These are phyloP conservation scores for Aspergillus phoenicis DNA, from an alignment of 2,329 filamentous ascomycete genomes.

Conservation along the genomic window DNA sequence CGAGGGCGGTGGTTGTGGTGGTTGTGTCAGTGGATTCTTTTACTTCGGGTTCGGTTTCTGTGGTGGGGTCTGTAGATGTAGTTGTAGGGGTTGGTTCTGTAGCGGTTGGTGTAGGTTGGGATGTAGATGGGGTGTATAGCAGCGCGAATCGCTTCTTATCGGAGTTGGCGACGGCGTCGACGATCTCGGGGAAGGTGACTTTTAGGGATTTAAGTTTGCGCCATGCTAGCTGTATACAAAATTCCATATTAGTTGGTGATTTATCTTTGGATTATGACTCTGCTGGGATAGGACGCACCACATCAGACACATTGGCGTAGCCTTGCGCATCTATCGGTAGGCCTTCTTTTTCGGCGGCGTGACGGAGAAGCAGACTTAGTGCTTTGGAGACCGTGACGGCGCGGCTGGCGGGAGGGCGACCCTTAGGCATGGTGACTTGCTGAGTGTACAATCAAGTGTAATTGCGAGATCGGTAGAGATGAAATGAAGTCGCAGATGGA, in stretches of 20 bases:
- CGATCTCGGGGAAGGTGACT: conserved; percentile 74
- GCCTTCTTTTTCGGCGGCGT: conserved; percentile 63
- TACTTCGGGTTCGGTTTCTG: background rate
- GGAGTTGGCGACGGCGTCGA: conserved; percentile 68
- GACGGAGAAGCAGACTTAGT: conserved; percentile 56
- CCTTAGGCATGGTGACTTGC: conserved; percentile 8
- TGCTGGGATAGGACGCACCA: conserved; percentile 48
- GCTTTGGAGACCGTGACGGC: conserved; percentile 46
- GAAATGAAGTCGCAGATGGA: background rate
- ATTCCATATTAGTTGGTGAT: background rate
- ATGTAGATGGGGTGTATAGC: conserved; percentile 54
- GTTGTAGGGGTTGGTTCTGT: background rate
- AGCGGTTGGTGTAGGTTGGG: conserved; percentile 18
- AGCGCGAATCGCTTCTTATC: conserved; percentile 91
- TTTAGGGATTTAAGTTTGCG: conserved; percentile 67
- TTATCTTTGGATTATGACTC: background rate
- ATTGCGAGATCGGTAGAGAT: background rate
- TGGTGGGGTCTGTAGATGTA: background rate
- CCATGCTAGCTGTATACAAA: conserved; percentile 53
- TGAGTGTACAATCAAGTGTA: no score
- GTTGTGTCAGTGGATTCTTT: conserved; percentile 16
- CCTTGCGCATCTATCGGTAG: conserved; percentile 61
- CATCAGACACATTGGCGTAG: conserved; percentile 62
- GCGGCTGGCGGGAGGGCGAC: conserved; percentile 25
- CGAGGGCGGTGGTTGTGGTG: conserved; percentile 39